Percentiles rank a stretch among this genome's conserved stretches.
Evolutionary conservation across 2,329 filamentous ascomycete species (phyloP).

Genomic region (Calonectria fujianensis): DNA sequence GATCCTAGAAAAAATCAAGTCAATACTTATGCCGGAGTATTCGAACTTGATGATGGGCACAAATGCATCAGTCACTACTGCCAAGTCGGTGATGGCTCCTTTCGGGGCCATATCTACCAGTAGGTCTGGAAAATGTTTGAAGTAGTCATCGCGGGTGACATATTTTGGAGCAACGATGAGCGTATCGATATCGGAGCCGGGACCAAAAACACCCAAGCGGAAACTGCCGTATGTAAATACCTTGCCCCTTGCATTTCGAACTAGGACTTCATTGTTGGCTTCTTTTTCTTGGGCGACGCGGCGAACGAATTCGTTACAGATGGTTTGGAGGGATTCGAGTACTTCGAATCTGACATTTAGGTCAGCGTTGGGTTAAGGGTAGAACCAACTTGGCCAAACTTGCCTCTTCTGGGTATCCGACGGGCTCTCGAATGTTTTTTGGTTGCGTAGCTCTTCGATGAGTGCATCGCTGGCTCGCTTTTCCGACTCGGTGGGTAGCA

Average conservation of each 20-base stretch:
- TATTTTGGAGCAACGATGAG: constrained; percentile 94
- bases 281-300: constrained; percentile 85
- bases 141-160: constrained; percentile 92
- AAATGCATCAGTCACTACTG: constrained; percentile 90
- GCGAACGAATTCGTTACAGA: constrained; percentile 91
- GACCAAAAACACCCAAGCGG: constrained; percentile 93
- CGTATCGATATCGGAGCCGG: constrained; percentile 98
- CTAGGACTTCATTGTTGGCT: constrained; percentile 82
- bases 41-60: constrained; percentile 99
- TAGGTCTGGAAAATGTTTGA: constrained; percentile 88
- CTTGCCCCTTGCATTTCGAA: constrained; percentile 91
- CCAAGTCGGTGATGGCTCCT: constrained; percentile 89
- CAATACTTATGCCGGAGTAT: constrained; percentile 92
- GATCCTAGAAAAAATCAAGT: constrained; percentile 91
- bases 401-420: constrained; percentile 90
- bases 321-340: constrained; percentile 83
- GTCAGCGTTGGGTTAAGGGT: constrained; percentile 34
- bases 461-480: constrained; percentile 85
- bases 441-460: constrained; percentile 87
- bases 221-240: constrained; percentile 98
- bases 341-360: constrained; percentile 76
- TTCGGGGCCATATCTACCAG: constrained; percentile 84
- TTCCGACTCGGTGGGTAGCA: constrained; percentile 85
- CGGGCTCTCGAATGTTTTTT: constrained; percentile 93
- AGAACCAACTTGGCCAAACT: constrained; percentile 33